phyloP scores from a whole-genome alignment of 768 basidiomycete genomes.

The Serpula lacrymans region DNA sequence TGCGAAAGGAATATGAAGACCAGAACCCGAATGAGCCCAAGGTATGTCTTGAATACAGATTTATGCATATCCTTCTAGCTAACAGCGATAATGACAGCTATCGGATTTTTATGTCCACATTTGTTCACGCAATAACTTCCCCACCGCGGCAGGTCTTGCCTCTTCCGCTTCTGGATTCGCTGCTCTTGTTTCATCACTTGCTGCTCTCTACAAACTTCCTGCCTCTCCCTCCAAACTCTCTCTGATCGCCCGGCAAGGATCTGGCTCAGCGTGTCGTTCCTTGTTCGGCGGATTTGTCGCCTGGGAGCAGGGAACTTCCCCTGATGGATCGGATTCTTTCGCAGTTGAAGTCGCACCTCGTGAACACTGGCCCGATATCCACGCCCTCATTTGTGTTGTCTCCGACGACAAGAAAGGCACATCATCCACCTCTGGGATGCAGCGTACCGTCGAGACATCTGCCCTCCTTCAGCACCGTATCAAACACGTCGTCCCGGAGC shows the following conservation, averaged over 20 bases:
- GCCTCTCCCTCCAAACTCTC: constrained; percentile 79
- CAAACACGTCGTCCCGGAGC: constrained; percentile 75
- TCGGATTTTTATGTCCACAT: constrained; percentile 80
- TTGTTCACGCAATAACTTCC: constrained; percentile 97
- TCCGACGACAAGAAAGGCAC: constrained; percentile 96
- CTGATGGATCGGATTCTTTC: constrained; percentile 80
- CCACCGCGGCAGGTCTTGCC: constrained; percentile 96
- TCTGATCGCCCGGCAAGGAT: constrained; percentile 93
- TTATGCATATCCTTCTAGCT: constrained; percentile 4
- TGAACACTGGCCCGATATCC: constrained; percentile 91
- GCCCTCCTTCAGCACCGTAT: constrained; percentile 86
- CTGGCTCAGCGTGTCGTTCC: constrained; percentile 96
- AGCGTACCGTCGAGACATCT: constrained; percentile 93
- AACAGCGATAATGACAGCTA: constrained; percentile 39
- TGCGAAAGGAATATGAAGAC: constrained; percentile 74
- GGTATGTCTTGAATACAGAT: constrained; percentile 41
- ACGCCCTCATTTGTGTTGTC: constrained; percentile 97
- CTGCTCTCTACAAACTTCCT: constrained; percentile 81
- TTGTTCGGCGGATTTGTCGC: constrained; percentile 97
- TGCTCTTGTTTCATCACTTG: constrained; percentile 87
- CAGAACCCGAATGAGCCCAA: constrained; percentile 61
- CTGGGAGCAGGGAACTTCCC: constrained; percentile 73
- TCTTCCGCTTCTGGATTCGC: constrained; percentile 98
- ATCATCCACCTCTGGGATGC: constrained; percentile 94
- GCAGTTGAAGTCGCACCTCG: constrained; percentile 85